A percentile compares a stretch with the other conserved stretches of the same genome.
phyloP scores from a whole-genome alignment of 108 stramenopile species.

The Schizochytrium sp. region DNA sequence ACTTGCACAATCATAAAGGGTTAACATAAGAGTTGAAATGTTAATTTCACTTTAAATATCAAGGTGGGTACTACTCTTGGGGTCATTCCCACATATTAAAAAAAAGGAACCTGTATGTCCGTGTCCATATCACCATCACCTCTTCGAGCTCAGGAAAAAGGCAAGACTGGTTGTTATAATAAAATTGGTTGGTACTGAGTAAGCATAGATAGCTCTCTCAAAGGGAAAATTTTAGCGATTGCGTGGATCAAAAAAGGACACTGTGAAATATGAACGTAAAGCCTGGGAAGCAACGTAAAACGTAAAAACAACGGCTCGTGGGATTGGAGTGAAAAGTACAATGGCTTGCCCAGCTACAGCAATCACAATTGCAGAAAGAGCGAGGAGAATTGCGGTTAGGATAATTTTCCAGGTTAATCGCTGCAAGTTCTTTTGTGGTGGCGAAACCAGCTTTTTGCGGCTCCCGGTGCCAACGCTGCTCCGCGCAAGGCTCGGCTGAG shows the following conservation, averaged over 20 bases:
- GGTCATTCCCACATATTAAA: no score
- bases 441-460: not conserved
- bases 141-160: no score
- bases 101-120: no score
- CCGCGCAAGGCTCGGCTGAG: not conserved
- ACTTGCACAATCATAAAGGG: no score
- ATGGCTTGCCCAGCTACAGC: not conserved
- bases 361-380: not conserved
- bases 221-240: not conserved
- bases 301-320: not conserved
- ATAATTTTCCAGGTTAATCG: slow-evolving; percentile 15
- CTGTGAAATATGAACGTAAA: not conserved
- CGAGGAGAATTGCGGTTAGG: not conserved
- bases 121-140: no score
- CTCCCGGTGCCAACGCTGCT: not conserved
- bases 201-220: not conserved
- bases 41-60: no score
- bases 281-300: not conserved
- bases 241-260: slow-evolving; percentile 33
- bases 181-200: no score
- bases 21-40: no score
- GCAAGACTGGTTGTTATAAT: no score
- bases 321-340: not conserved
- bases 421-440: not conserved
- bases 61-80: no score